Evolutionary conservation across 2,329 filamentous ascomycete species (phyloP).

Genomic region (Fusarium pseudograminearum): DNA sequence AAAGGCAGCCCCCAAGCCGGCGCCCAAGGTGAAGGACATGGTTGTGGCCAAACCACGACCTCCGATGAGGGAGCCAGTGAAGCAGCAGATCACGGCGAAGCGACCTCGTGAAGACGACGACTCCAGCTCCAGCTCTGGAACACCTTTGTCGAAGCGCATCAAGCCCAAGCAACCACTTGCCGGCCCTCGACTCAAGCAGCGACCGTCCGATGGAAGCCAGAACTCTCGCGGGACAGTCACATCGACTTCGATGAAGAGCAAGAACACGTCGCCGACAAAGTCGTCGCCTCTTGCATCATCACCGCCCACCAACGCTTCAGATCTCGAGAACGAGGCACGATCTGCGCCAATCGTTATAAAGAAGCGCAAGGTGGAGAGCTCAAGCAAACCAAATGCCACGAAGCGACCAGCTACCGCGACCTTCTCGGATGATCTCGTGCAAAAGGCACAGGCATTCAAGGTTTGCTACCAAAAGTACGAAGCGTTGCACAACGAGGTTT

Average conservation of each 20-base stretch:
- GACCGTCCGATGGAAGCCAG: constrained; percentile 62
- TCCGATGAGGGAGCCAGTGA: constrained; percentile 49
- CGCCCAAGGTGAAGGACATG: constrained; percentile 49
- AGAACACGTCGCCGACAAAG: constrained; percentile 70
- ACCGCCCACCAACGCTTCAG: constrained; percentile 73
- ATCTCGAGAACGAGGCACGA: constrained; percentile 62
- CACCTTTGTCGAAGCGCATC: constrained; percentile 68
- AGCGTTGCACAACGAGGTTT: constrained; percentile 67
- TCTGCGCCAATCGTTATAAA: constrained; percentile 50
- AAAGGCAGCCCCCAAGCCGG: constrained; percentile 45
- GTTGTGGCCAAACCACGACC: constrained; percentile 50
- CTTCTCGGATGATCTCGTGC: constrained; percentile 59
- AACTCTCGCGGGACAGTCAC: constrained; percentile 56
- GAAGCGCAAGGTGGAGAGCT: constrained; percentile 58
- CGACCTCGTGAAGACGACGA: constrained; percentile 65
- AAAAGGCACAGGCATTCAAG: constrained; percentile 68
- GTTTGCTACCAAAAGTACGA: constrained; percentile 68
- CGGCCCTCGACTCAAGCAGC: constrained; percentile 55
- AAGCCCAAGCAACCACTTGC: constrained; percentile 61
- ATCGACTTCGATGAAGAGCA: constrained; percentile 61
- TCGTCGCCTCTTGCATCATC: constrained; percentile 75
- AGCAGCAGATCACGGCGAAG: constrained; percentile 57
- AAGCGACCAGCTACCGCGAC: constrained; percentile 50
- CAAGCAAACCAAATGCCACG: constrained; percentile 41
- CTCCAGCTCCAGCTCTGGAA: constrained; percentile 70